phyloP scores from a whole-genome alignment of 2,329 filamentous ascomycete genomes.

The Cercospora berteroae region DNA sequence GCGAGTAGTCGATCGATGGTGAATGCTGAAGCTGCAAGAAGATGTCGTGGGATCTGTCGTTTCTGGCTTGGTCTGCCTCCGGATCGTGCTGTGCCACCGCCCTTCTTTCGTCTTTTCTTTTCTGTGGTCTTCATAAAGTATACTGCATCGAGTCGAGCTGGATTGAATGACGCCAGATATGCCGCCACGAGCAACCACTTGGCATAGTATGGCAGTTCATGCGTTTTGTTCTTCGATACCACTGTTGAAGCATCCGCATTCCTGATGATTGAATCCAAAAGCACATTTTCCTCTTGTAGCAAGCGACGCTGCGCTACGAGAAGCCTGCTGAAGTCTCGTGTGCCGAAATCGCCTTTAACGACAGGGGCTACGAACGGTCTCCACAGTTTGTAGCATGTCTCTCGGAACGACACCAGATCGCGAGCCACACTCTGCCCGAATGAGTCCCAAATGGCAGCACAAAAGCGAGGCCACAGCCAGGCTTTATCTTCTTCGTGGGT shows the following conservation, averaged over 20 bases:
- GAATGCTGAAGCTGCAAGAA: slow-evolving; percentile 75
- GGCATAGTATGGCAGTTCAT: slow-evolving; percentile 66
- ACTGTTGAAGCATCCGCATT: slow-evolving; percentile 15
- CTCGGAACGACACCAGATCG: slow-evolving; percentile 70
- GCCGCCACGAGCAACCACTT: slow-evolving; percentile 72
- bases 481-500: slow-evolving; percentile 57
- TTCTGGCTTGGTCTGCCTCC: slow-evolving; percentile 44
- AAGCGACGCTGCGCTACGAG: slow-evolving; percentile 67
- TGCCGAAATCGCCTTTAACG: slow-evolving; percentile 66
- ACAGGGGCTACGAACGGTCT: slow-evolving; percentile 78
- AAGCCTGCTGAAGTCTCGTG: slow-evolving; percentile 80
- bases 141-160: slow-evolving; percentile 66
- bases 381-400: slow-evolving; percentile 75
- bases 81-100: slow-evolving; percentile 43
- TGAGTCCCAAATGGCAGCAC: slow-evolving; percentile 81
- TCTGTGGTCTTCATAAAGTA: slow-evolving; percentile 72
- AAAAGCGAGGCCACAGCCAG: slow-evolving; percentile 78
- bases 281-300: slow-evolving; percentile 69
- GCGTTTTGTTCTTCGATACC: slow-evolving; percentile 30
- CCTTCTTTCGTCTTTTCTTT: slow-evolving; percentile 51
- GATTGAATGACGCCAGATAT: slow-evolving; percentile 80
- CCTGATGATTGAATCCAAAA: slow-evolving; percentile 62
- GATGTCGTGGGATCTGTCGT: slow-evolving; percentile 71
- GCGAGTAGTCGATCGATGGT: slow-evolving; percentile 75
- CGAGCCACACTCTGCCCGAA: slow-evolving; percentile 76